These are phyloP conservation scores for Chaetoceros tenuissimus DNA, from an alignment of 108 stramenopile genomes.

Conservation along the genomic window DNA sequence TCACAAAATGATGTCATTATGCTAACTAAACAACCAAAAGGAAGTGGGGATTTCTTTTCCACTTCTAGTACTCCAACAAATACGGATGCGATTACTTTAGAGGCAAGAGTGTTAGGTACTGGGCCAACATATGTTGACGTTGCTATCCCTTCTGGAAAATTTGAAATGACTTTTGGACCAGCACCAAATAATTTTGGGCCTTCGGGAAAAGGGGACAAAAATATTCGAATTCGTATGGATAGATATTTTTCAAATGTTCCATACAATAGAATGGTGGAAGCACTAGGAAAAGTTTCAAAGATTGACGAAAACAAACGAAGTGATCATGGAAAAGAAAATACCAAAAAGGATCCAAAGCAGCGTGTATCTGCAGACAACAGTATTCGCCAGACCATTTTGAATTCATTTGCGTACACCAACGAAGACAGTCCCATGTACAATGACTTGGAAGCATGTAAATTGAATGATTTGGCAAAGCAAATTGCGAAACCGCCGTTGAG, in stretches of 20 bases:
- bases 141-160: constrained; percentile 55
- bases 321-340: constrained; percentile 3
- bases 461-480: constrained; percentile 46
- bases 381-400: constrained; percentile 59
- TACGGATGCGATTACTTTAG: constrained; percentile 42
- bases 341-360: constrained; percentile 2
- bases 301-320: constrained; percentile 13
- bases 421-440: constrained; percentile 26
- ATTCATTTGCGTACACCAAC: constrained; percentile 58
- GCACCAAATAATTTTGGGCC: constrained; percentile 47
- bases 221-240: constrained; percentile 58
- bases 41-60: constrained; percentile 72
- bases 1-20: constrained; percentile 75
- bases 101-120: constrained; percentile 59
- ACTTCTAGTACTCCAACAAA: constrained; percentile 38
- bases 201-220: constrained; percentile 37
- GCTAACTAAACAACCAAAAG: constrained; percentile 66
- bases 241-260: constrained; percentile 81
- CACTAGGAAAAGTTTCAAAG: constrained; percentile 56
- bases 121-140: constrained; percentile 76
- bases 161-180: constrained; percentile 63
- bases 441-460: constrained; percentile 28
- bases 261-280: constrained; percentile 72
- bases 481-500: constrained; percentile 66
- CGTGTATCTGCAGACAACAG: constrained; percentile 44